Percentiles rank a stretch among this genome's conserved stretches.
These are phyloP conservation scores for Daedalea quercina DNA, from an alignment of 768 basidiomycete species.

Conservation along the genomic window DNA sequence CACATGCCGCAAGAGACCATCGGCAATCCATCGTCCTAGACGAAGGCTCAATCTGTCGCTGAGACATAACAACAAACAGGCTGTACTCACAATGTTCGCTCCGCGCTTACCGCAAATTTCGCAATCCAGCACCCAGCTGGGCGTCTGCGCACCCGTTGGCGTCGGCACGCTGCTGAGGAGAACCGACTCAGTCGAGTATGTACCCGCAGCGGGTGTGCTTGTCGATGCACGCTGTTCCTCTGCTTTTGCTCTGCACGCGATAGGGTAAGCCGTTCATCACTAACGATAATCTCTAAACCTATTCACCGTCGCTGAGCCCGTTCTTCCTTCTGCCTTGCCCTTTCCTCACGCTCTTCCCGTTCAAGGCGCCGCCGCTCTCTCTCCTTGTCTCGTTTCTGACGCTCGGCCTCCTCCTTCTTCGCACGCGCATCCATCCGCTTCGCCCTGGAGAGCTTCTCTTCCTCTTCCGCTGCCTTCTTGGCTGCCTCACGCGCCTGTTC, in stretches of 20 bases:
- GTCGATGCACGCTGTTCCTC: slow-evolving; percentile 3
- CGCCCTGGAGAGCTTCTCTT: slow-evolving; percentile 60
- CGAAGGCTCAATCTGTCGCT: neutral
- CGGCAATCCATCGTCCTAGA: slow-evolving; percentile 71
- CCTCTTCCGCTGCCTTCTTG: slow-evolving; percentile 56
- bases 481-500: slow-evolving; percentile 62
- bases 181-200: slow-evolving; percentile 11
- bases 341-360: slow-evolving; percentile 33
- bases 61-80: neutral
- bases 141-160: slow-evolving; percentile 44
- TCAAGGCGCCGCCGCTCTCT: slow-evolving; percentile 46
- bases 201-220: slow-evolving; percentile 9
- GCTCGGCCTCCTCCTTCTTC: slow-evolving; percentile 32
- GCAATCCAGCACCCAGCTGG: slow-evolving; percentile 84
- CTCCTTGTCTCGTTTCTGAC: slow-evolving; percentile 46
- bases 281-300: neutral
- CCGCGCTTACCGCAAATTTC: slow-evolving; percentile 76
- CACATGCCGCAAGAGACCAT: slow-evolving; percentile 82
- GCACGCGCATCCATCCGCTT: slow-evolving; percentile 37
- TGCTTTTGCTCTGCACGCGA: slow-evolving; percentile 2
- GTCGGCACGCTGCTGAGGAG: slow-evolving; percentile 23
- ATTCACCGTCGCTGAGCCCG: slow-evolving; percentile 10
- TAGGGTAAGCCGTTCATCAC: neutral
- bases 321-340: slow-evolving; percentile 22
- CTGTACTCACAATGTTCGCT: slow-evolving; percentile 56